Evolutionary conservation across 139 green algal species (phyloP), one percentile per base, ranked within the genome.

Genomic region (Coelastrella sp.): DNA sequence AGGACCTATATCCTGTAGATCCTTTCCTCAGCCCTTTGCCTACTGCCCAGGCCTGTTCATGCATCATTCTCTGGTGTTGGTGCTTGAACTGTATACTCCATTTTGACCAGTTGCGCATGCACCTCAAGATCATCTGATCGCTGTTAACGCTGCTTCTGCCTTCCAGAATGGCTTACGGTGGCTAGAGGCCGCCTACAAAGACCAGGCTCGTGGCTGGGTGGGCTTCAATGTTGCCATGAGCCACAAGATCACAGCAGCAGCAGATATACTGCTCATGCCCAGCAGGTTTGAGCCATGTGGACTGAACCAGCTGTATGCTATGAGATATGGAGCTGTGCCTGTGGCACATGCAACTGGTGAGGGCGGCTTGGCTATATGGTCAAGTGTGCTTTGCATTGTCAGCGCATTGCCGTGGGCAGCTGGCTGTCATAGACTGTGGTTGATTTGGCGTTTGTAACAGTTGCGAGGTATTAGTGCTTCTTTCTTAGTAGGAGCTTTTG

Each of bases 161-260:
- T 71, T 10, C 91, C 91, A 96, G 94, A 79, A 92, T 32, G 95
- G 94, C 47, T 91, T 96, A 88, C 88, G 92, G 13, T 96, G 93
- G 95, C 89, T 97, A 73, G 96, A 98, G 92, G 90, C 79, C 75
- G 81, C 92, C 2, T 96, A 95, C 91, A 89, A 87, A 11, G 78
- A 96, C 90, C 93, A 95, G 85, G 96, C 96, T 13, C 94, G 97
- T 7, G 97, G 94, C 79, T 99, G 96, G 96, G 97, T 99, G 66
- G 97, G 97, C 89, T 99, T 98, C 96, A 97, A 97, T 88, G 97
- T 98, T 85, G 93, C 96, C 61, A 90, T 98, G 83, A 94, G 89
- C 5, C 97, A 99, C 94, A 92, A 92, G 60, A 95, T 96, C 60
- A 95, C 94, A 14, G 94, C 96, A 17, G 95, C 91, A 10, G 95